Conservation (phyloP, 2,329 filamentous ascomycete genomes). For the Tolypocladium amazonense region DNA sequence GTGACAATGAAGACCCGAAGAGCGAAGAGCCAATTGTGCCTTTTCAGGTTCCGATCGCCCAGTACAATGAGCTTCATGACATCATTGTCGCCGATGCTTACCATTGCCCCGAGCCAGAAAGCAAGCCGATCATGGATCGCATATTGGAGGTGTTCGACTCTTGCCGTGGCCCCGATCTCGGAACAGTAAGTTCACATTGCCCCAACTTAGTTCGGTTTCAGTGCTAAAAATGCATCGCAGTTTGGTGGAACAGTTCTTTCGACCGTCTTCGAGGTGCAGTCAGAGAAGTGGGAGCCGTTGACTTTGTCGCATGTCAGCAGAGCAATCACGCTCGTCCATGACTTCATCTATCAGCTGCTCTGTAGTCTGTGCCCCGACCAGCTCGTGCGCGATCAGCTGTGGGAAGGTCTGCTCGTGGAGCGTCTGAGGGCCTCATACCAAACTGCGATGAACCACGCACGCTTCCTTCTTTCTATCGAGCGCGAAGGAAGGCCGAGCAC, state of each 20-base stretch:
- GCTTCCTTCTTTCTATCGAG: slow-evolving; percentile 43
- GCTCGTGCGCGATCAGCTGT: slow-evolving; percentile 29
- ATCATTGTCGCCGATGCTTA: neutral
- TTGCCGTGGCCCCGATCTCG: slow-evolving; percentile 6
- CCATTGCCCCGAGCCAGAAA: neutral
- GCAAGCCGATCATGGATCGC: slow-evolving; percentile 9
- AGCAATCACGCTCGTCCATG: slow-evolving; percentile 38
- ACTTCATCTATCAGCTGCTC: slow-evolving; percentile 37
- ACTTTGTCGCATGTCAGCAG: slow-evolving; percentile 38
- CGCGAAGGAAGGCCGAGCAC: slow-evolving; percentile 33
- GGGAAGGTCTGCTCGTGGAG: slow-evolving; percentile 30
- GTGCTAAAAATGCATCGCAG: slow-evolving; percentile 7
- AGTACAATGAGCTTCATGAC: slow-evolving; percentile 2
- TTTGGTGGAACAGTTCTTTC: slow-evolving; percentile 29
- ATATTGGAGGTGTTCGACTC: slow-evolving; percentile 7
- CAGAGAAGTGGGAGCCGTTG: slow-evolving; percentile 40
- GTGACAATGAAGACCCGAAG: neutral
- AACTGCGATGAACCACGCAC: slow-evolving; percentile 34
- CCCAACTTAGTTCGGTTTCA: too few relatives aligned
- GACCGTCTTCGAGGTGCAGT: slow-evolving; percentile 40
- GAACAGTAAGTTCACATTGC: neutral
- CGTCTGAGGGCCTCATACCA: slow-evolving; percentile 34
- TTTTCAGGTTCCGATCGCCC: neutral
- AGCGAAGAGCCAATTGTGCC: neutral
- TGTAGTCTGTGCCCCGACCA: slow-evolving; percentile 30